phyloP scores from a whole-genome alignment of 176 grass and related monocot genomes.

The Chrysopogon serrulatus region DNA sequence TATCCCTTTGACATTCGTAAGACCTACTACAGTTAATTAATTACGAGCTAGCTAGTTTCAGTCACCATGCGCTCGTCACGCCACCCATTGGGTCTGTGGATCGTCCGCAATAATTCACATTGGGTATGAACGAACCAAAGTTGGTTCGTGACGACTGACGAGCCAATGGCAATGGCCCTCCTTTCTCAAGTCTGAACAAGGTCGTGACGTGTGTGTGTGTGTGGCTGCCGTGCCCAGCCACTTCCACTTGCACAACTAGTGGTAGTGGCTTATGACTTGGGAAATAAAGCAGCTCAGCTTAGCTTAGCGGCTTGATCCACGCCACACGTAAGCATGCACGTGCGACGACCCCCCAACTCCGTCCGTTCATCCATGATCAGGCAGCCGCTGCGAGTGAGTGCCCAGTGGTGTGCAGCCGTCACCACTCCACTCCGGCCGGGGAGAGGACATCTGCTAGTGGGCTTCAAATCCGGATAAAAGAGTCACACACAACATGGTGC shows the following conservation, averaged over 20 bases:
- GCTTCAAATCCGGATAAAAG: slow-evolving; percentile 28
- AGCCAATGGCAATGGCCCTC: background rate
- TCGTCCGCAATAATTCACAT: background rate
- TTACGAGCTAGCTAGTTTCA: too few relatives aligned
- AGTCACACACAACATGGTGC: background rate
- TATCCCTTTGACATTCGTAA: too few relatives aligned
- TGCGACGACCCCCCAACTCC: slow-evolving; percentile 1
- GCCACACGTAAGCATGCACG: slow-evolving; percentile 36
- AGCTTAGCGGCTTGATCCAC: slow-evolving; percentile 29
- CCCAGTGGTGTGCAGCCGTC: slow-evolving; percentile 16
- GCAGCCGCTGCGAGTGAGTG: too few relatives aligned
- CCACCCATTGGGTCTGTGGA: background rate
- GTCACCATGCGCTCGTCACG: background rate
- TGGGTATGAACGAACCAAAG: background rate
- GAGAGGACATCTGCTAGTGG: too few relatives aligned
- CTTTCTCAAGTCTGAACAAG: too few relatives aligned
- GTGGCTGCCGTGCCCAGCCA: background rate
- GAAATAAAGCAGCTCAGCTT: background rate
- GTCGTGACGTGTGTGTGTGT: background rate
- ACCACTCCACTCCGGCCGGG: slow-evolving; percentile 32
- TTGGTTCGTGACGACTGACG: background rate
- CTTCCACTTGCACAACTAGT: background rate
- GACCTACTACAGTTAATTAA: too few relatives aligned
- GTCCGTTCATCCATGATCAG: background rate
- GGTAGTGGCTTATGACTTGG: slow-evolving; percentile 4